A percentile compares a stretch with the other conserved stretches of the same genome.
Evolutionary conservation across 805 yeast genomes (phyloP).

Genomic region (Pichia exigua): DNA sequence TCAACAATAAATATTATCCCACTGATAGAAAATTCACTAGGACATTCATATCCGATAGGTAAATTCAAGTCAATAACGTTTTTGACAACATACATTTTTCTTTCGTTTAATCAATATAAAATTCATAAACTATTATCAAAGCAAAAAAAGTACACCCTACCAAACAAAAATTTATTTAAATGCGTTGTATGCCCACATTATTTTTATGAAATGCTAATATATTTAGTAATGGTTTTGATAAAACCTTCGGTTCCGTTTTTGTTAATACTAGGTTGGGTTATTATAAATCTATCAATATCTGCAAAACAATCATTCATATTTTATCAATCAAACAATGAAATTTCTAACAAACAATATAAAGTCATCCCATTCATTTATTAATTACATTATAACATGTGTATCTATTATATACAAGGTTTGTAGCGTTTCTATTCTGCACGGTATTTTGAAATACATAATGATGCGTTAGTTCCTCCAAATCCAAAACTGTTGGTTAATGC

Average conservation of each 20-base stretch:
- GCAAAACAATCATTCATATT: constrained; percentile 44
- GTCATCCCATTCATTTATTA: constrained; percentile 27
- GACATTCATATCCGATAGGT: not conserved
- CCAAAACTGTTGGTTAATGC: constrained; percentile 92
- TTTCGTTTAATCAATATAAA: constrained; percentile 38
- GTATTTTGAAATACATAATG: constrained; percentile 46
- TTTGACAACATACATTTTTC: constrained; percentile 24
- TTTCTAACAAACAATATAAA: constrained; percentile 6
- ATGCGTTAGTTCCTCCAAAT: constrained; percentile 92
- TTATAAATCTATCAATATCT: constrained; percentile 45
- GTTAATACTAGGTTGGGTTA: constrained; percentile 31
- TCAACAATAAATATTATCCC: constrained; percentile 36
- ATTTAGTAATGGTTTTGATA: constrained; percentile 25
- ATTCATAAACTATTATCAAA: constrained; percentile 45
- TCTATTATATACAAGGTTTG: not conserved
- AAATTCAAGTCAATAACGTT: not conserved
- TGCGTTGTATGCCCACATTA: constrained; percentile 61
- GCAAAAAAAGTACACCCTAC: constrained; percentile 49
- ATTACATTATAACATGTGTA: constrained; percentile 11
- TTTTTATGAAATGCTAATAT: constrained; percentile 55
- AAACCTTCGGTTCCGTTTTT: constrained; percentile 14
- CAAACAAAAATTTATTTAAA: constrained; percentile 42
- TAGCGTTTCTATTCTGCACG: not conserved
- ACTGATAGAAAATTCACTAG: not conserved
- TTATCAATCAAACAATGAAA: constrained; percentile 29